A percentile compares a stretch with the other conserved stretches of the same genome.
Conservation (phyloP, 192 early-diverging fungal genomes). For the Piromyces sp. region DNA sequence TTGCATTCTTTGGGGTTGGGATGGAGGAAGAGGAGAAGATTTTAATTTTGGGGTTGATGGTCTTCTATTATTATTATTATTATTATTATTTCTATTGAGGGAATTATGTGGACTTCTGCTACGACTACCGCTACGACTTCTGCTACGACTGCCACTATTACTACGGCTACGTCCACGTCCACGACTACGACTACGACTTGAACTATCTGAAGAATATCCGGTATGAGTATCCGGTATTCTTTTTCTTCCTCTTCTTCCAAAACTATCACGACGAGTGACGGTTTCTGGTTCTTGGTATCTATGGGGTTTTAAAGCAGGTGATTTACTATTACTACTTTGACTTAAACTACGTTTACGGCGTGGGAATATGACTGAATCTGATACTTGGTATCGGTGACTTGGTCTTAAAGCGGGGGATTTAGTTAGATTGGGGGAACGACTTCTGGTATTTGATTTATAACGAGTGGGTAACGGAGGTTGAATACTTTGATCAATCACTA, state of each 20-base stretch:
- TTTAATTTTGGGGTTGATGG: background rate
- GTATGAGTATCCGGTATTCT: too few relatives aligned
- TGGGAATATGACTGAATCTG: background rate
- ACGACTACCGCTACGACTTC: background rate
- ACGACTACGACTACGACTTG: background rate
- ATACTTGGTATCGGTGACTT: background rate
- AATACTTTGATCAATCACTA: background rate
- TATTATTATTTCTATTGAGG: too few relatives aligned
- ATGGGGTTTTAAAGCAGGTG: too few relatives aligned
- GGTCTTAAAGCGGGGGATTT: background rate
- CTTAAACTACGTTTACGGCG: background rate
- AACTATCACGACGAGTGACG: background rate
- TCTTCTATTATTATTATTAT: background rate
- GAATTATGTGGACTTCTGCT: background rate
- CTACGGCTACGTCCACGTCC: background rate
- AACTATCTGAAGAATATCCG: background rate
- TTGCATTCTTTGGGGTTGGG: background rate
- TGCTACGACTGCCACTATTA: background rate
- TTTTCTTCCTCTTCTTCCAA: background rate
- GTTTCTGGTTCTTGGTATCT: background rate
- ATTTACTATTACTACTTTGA: background rate
- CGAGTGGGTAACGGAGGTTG: background rate
- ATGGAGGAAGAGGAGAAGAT: background rate
- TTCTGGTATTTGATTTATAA: background rate
- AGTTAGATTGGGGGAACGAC: background rate